Conservation (phyloP, 768 basidiomycete genomes). For the Tubosaeta brunneosetosa region DNA sequence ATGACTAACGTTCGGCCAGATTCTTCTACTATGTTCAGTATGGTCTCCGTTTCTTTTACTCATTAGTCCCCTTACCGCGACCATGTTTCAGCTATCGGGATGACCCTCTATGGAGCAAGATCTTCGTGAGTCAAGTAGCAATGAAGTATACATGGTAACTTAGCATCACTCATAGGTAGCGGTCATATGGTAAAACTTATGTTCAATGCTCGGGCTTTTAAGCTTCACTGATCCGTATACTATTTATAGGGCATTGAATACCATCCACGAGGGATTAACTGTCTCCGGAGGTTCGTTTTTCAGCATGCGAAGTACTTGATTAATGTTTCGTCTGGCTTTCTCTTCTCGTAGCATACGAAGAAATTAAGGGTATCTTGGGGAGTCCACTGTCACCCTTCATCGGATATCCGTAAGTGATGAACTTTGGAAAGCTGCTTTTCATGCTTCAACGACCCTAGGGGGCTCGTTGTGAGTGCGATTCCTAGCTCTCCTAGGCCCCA, state of each 20-base stretch:
- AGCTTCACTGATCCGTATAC: neutral
- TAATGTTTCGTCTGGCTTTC: neutral
- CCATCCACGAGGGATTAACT: neutral
- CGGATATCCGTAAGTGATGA: neutral
- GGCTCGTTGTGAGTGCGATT: neutral
- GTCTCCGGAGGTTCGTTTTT: neutral
- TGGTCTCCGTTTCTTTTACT: too few species aligned
- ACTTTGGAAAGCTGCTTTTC: neutral
- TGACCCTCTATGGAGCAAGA: neutral
- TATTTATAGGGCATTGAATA: neutral
- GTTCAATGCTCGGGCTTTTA: neutral
- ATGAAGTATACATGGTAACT: neutral
- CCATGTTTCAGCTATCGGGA: neutral
- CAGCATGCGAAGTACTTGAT: neutral
- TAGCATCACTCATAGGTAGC: neutral
- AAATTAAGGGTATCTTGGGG: neutral
- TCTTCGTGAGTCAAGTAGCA: neutral
- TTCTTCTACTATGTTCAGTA: constrained; percentile 4
- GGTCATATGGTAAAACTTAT: neutral
- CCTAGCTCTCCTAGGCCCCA: too few species aligned
- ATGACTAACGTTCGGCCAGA: neutral
- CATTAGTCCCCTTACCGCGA: neutral
- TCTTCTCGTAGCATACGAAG: neutral
- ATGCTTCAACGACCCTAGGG: neutral
- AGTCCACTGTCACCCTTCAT: neutral